Evolutionary conservation across 176 grass and related monocot species (phyloP), one percentile per base, ranked within the genome.

Genomic region (Avena eriantha): DNA sequence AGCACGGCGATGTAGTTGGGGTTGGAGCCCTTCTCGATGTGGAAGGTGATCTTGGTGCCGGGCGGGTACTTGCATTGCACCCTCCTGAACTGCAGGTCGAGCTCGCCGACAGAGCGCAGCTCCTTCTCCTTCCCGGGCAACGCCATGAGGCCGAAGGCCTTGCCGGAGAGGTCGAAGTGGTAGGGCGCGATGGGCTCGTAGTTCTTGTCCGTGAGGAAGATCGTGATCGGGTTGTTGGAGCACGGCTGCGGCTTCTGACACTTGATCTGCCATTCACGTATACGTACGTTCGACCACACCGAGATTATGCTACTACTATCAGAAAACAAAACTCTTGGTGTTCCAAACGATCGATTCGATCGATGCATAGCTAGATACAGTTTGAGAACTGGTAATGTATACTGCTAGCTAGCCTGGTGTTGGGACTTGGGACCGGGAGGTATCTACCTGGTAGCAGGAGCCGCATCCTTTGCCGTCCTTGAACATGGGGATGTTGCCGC

Each of bases 11-110:
- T 66, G 86, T 93, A 93, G 87, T 89, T 73, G 4, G 91, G 84
- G 84, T 93, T 93, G 21, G 73, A 91, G 2, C 81, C 86, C 9
- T 91, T 35, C 80, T 95, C 89, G 13, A 93, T 87, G 77, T 87
- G 94, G 89, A 95, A 95, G 45, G 66, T 31, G 50, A 95, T 87
- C 64, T 90, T 91, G 15, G 73, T 76, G 7, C 73, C 73, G 1
- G 73, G 23, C 3, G 73, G 46, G 73, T 76, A 76, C 73, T 76
- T 49, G 73, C 73, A 76, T 1, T 14, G 73, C 73, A 76, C 73
- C 73, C 73, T 76, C 73, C 73, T 76, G 73, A 76, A 76, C 73
- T 76, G 24, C 15, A 76, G 24, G 11, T 76, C 73, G 73, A 76
- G 48, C 73, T 53, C 48, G 7, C 47, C 73, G 24, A 24, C 73